Percentiles rank a stretch among this genome's conserved stretches.
Conservation (phyloP, 2,329 filamentous ascomycete species). For the Pestalotiopsis sp. region DNA sequence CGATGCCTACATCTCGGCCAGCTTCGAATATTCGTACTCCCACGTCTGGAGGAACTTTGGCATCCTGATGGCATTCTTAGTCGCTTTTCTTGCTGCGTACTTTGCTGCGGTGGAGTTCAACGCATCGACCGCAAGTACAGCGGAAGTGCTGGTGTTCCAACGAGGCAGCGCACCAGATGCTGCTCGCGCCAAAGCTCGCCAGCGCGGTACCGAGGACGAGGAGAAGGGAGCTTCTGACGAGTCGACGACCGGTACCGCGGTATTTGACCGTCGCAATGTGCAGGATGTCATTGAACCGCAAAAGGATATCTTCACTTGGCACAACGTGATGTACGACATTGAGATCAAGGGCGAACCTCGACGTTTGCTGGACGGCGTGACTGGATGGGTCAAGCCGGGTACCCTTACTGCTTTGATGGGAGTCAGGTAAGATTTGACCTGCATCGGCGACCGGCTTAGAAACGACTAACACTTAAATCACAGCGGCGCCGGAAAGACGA, state of each 20-base stretch:
- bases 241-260: conserved; percentile 30
- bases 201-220: not conserved
- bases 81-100: conserved; percentile 67
- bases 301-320: conserved; percentile 72
- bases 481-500: conserved; percentile 74
- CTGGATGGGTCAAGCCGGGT: conserved; percentile 89
- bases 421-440: conserved; percentile 37
- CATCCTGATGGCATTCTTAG: conserved; percentile 50
- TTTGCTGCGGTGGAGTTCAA: conserved; percentile 67
- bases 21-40: conserved; percentile 58
- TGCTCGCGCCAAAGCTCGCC: conserved; percentile 26
- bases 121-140: conserved; percentile 63
- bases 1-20: conserved; percentile 59
- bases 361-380: conserved; percentile 75
- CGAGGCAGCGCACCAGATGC: conserved; percentile 54
- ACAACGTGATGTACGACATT: conserved; percentile 70
- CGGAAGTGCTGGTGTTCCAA: conserved; percentile 71
- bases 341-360: conserved; percentile 74
- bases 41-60: conserved; percentile 68
- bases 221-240: not conserved
- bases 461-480: not conserved
- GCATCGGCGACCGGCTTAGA: not conserved
- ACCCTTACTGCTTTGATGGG: conserved; percentile 82
- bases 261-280: not conserved
- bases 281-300: conserved; percentile 14